Base-by-base conservation (phyloP, 2,329 filamentous ascomycete species). In the Berkeleyomyces basicola region DNA sequence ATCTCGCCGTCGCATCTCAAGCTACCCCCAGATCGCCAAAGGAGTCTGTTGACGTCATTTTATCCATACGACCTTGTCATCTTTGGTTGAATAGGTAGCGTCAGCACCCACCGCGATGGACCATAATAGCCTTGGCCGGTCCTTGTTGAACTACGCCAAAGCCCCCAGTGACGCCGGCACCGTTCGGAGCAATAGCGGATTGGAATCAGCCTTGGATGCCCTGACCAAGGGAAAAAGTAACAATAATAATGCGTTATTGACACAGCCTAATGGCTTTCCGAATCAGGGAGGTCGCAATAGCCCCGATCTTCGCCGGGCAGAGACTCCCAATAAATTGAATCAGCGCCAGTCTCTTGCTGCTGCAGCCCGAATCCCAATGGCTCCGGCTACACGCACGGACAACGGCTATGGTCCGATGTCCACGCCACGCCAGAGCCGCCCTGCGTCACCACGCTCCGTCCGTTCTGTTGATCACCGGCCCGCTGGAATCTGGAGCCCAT, bases 401-500 rank as follows among this genome's bases (percentile, higher is more conserved):
- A 31, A 42, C 42, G 59, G 63, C 6, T 43, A 31, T 40, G 42
- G 40, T 33, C 59, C 40, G 11, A 11, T 43, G 10, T 31, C 55
- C 9, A 64, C 63, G 23, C 63, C 63, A 16, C 46, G 55, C 23
- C 44, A 23, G 9, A 46, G 16, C 31, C 46, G 63, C 9, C 7
- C 37, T 33, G 46, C 40, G n/a, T 64, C 63, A n/a, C 63, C 63
- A 23, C 59, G 40, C 31, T 64, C 63, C 2, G 63, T 64, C 14
- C 53, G 60, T 9, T 64, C 63, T 14, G 63, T 64, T n/a, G 63
- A 64, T 23, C 57, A 46, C 16, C 60, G 61, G 4, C 63, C 63
- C 3, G 57, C 60, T 23, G 47, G 51, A n/a, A 64, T 67, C 51
- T 67, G 66, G 66, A 65, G 62, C 37, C 66, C 63, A 2, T 67